Base-by-base conservation (phyloP, 345 rosid species). In the Raphanus raphanistrum region DNA sequence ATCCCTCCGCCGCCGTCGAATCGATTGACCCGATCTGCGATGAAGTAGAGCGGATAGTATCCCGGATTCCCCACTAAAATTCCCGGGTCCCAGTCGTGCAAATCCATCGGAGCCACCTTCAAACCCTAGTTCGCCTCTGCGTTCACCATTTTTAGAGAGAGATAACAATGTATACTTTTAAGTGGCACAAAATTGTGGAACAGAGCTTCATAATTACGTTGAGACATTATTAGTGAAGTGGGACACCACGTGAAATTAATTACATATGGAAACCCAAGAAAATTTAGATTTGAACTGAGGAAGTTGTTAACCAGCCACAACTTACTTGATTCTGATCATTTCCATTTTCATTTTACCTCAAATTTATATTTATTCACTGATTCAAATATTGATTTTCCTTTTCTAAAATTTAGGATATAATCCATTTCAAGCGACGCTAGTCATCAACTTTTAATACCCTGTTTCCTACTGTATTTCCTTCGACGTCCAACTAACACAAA, bases 271-370 rank as follows among this genome's bases (percentile, higher is more conserved):
- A 60, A 32, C 60, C 75, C 35, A 74, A 62, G 48, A 13, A 17
- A 0, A 8, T 69, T 79, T 74, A 70, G 79, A 57, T 29, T 62
- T 70, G 82, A 79, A 74, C 79, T 74, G 82, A 79, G 79, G 82
- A 69, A 79, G 82, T 79, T 74, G 79, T 63, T 79, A 74, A 74
- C 79, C 68, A 70, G 82, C 63, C 79, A 41, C 72, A 1, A 74
- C 68, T 41, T 74, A 63, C 55, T n/a, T 79, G 82, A 70, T 29
- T 79, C 0, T 1, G 3, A 38, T 74, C 21, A 68, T 61, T 68
- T 28, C 50, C 77, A 13, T 35, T 43, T 6, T 11, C 11, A 26
- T 70, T 69, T 10, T 0, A 33, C 63, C 31, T 7, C 50, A 35
- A 15, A 70, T 1, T 2, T 32, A 33, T 21, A 70, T 70, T 57